Evolutionary conservation across 441 rosid genomes (phyloP).

Genomic region (Manihot esculenta): DNA sequence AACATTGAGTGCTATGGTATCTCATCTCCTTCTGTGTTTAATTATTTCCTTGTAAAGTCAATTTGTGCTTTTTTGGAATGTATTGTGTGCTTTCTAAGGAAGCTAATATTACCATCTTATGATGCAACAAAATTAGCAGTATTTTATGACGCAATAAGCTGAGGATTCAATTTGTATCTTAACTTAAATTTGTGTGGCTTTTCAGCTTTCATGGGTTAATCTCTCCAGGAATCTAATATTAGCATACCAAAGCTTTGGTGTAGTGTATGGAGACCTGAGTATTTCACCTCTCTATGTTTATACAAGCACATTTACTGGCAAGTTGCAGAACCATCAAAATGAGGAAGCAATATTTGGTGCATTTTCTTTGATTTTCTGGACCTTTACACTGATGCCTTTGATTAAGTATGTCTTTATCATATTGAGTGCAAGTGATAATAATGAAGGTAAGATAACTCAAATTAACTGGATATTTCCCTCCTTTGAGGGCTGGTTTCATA

Average conservation of each 20-base stretch:
- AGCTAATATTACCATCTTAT: neutral
- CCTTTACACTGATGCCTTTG: slow-evolving; percentile 71
- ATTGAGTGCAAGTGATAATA: slow-evolving; percentile 72
- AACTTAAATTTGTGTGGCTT: slow-evolving; percentile 20
- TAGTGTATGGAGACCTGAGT: slow-evolving; percentile 79
- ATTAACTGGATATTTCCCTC: slow-evolving; percentile 4
- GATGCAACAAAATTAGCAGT: neutral
- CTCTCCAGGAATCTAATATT: slow-evolving; percentile 60
- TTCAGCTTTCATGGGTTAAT: slow-evolving; percentile 69
- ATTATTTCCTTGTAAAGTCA: neutral
- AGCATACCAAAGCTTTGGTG: slow-evolving; percentile 91
- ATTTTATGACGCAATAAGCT: neutral
- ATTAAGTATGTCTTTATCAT: slow-evolving; percentile 61
- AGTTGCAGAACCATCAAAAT: slow-evolving; percentile 43
- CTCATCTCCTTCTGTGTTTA: neutral
- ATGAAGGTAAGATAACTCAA: slow-evolving; percentile 60
- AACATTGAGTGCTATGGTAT: neutral
- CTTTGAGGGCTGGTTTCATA: neutral
- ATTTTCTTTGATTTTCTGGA: slow-evolving; percentile 89
- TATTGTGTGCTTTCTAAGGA: neutral
- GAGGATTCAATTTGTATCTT: neutral
- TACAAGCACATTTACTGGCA: slow-evolving; percentile 56
- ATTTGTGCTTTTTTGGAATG: neutral
- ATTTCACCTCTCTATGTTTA: slow-evolving; percentile 89
- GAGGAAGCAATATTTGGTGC: slow-evolving; percentile 78